Conservation (phyloP, 1,139 yeast genomes). For the Hansenula lynferdii region DNA sequence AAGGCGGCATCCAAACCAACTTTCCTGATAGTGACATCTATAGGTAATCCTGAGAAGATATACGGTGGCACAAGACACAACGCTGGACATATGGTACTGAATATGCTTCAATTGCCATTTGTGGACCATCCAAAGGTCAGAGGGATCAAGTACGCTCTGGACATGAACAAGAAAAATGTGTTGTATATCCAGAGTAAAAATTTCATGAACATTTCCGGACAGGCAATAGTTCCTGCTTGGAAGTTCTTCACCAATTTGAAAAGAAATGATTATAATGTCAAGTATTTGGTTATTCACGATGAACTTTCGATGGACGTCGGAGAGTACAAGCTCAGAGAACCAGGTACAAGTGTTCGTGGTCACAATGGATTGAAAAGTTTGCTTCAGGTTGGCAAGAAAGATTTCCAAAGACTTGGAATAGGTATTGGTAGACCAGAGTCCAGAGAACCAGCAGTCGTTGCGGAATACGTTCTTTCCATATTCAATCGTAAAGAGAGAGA, state of each 20-base stretch:
- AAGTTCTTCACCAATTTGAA: conserved; percentile 26
- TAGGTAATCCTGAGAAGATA: conserved; percentile 74
- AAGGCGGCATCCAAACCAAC: conserved; percentile 21
- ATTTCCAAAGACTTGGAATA: conserved; percentile 45
- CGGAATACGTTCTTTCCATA: conserved; percentile 55
- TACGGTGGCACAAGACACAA: conserved; percentile 68
- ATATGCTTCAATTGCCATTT: conserved; percentile 16
- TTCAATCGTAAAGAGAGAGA: conserved; percentile 36
- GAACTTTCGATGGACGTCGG: conserved; percentile 68
- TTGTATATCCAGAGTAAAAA: conserved; percentile 46
- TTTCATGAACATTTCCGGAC: conserved; percentile 70
- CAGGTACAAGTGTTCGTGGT: conserved; percentile 60
- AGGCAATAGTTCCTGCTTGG: conserved; percentile 44
- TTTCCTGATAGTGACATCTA: conserved; percentile 45
- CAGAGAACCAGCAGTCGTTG: conserved; percentile 39
- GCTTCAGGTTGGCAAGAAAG: conserved; percentile 34
- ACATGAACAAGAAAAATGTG: conserved; percentile 19
- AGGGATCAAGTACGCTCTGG: conserved; percentile 17
- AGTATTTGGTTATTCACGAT: conserved; percentile 64
- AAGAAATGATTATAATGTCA: conserved; percentile 26
- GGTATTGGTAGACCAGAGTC: conserved; percentile 69
- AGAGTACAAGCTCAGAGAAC: conserved; percentile 50
- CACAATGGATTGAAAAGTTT: conserved; percentile 76
- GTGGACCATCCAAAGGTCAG: conserved; percentile 21
- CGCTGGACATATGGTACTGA: conserved; percentile 57